Evolutionary conservation across 2,329 filamentous ascomycete species (phyloP).

Genomic region (Graphium sp.): DNA sequence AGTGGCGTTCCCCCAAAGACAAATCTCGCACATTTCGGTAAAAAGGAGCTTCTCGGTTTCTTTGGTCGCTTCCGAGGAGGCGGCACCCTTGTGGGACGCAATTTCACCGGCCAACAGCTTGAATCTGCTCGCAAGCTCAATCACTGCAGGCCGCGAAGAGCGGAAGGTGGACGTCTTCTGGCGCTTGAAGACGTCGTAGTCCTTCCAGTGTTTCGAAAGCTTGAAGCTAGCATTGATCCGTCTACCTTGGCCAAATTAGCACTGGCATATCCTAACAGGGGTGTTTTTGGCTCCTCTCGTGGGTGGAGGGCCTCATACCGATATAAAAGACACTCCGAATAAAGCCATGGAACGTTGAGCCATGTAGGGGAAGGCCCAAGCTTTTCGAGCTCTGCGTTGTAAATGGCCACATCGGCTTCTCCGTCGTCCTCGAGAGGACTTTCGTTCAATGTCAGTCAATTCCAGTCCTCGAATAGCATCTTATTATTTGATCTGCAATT

Average conservation of each 20-base stretch:
- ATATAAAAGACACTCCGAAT: slow-evolving; percentile 87
- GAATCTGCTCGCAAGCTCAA: slow-evolving; percentile 70
- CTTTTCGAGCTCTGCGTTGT: slow-evolving; percentile 71
- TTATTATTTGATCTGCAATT: slow-evolving; percentile 3
- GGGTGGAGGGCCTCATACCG: slow-evolving; percentile 26
- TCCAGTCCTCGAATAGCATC: neutral
- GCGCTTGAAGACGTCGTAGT: slow-evolving; percentile 74
- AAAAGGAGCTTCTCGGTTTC: slow-evolving; percentile 67
- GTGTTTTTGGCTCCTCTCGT: too few relatives aligned
- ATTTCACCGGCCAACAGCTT: slow-evolving; percentile 55
- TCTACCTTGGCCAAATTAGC: slow-evolving; percentile 17
- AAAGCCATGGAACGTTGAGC: slow-evolving; percentile 81
- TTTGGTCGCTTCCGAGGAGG: slow-evolving; percentile 38
- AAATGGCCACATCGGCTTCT: slow-evolving; percentile 54
- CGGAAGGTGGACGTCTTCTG: slow-evolving; percentile 89
- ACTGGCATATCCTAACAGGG: too few relatives aligned
- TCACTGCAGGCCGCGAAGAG: slow-evolving; percentile 71
- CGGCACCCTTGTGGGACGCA: slow-evolving; percentile 30
- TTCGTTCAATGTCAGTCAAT: neutral
- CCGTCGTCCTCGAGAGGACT: slow-evolving; percentile 67
- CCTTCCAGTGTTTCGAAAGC: slow-evolving; percentile 67
- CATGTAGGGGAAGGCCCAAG: slow-evolving; percentile 48
- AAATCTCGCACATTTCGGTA: slow-evolving; percentile 88
- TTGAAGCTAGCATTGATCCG: slow-evolving; percentile 69
- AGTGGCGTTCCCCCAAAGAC: slow-evolving; percentile 92